A percentile compares a stretch with the other conserved stretches of the same genome.
Evolutionary conservation across 208 protist genomes (phyloP).

Genomic region (Trypanosoma boissoni): DNA sequence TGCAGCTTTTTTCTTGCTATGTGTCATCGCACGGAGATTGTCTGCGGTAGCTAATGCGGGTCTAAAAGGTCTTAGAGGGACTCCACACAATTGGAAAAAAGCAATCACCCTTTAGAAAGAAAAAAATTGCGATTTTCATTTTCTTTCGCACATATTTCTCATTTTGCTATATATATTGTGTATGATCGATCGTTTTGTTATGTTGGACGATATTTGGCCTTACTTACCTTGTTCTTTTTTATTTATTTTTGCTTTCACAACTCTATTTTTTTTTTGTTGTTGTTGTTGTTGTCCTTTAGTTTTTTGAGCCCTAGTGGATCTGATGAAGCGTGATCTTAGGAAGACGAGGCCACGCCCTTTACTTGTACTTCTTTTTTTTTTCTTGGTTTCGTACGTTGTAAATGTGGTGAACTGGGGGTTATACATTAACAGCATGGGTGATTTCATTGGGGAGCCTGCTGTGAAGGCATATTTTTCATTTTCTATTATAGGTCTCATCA

Average conservation of each 20-base stretch:
- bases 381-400: slow-evolving; percentile 44
- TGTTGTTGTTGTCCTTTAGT: not conserved
- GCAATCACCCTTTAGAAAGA: slow-evolving; percentile 9
- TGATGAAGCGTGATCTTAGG: slow-evolving; percentile 21
- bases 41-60: not conserved
- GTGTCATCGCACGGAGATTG: slow-evolving; percentile 1
- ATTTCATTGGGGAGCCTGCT: slow-evolving; percentile 15
- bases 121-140: not conserved
- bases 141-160: not conserved
- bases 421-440: slow-evolving; percentile 23
- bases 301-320: not conserved
- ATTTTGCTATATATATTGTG: not conserved
- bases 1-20: slow-evolving; percentile 16
- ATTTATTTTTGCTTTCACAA: not conserved
- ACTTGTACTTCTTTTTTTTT: slow-evolving; percentile 60
- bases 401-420: slow-evolving; percentile 65
- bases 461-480: slow-evolving; percentile 63
- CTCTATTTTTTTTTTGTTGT: not conserved
- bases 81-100: slow-evolving; percentile 9
- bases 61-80: slow-evolving; percentile 1
- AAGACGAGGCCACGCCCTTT: slow-evolving; percentile 38
- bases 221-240: not conserved
- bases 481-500: slow-evolving; percentile 38
- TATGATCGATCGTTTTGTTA: slow-evolving; percentile 1
- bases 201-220: not conserved